Evolutionary conservation across 441 rosid genomes (phyloP).

Genomic region (Jatropha multifida): DNA sequence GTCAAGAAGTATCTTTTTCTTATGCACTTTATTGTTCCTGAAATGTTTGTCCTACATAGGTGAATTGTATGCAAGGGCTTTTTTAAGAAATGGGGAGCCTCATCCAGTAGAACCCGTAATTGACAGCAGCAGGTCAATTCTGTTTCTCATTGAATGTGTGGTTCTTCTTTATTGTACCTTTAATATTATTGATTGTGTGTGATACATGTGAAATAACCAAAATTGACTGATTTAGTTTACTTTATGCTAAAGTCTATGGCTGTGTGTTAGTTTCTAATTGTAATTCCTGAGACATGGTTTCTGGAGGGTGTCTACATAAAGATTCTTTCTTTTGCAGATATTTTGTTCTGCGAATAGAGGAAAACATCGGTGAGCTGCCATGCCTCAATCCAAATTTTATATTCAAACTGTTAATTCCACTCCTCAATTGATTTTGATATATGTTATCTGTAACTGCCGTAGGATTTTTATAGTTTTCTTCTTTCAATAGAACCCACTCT

Average conservation of each 20-base stretch:
- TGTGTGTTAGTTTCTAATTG: conserved; percentile 18
- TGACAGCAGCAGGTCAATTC: conserved; percentile 91
- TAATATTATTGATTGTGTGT: conserved; percentile 4
- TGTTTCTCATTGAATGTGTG: conserved; percentile 20
- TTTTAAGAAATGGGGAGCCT: conserved; percentile 85
- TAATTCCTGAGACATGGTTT: conserved; percentile 2
- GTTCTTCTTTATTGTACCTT: conserved; percentile 8
- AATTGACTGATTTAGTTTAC: background rate
- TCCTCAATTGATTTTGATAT: background rate
- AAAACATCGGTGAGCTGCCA: conserved; percentile 66
- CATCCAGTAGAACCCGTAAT: conserved; percentile 97
- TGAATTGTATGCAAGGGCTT: conserved; percentile 88
- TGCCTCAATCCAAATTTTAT: conserved; percentile 12
- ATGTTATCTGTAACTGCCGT: background rate
- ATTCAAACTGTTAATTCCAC: conserved; percentile 10
- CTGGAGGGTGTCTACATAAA: conserved; percentile 25
- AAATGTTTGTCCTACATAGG: conserved; percentile 37
- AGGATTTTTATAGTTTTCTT: background rate
- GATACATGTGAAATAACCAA: background rate
- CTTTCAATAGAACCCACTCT: background rate
- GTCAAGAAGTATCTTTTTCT: background rate
- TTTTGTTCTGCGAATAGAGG: conserved; percentile 97
- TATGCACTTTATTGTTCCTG: conserved; percentile 6
- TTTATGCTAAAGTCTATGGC: conserved; percentile 15
- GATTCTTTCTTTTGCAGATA: conserved; percentile 67